Base-by-base conservation (phyloP, 345 rosid species). In the Pistacia vera region DNA sequence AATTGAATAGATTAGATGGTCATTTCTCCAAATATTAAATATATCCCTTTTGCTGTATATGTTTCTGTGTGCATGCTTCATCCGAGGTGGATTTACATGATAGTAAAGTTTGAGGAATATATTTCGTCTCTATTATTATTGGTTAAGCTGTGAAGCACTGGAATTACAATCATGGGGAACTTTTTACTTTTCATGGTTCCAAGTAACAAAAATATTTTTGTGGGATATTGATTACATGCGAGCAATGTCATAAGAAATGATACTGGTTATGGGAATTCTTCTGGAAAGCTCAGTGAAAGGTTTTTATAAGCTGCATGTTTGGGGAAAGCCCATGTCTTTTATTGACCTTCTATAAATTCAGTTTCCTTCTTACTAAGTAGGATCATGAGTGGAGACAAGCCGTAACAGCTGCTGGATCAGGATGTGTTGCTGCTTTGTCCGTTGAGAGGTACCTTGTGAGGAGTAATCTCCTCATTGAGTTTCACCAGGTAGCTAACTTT, bases 351-450 rank as follows among this genome's bases (percentile, higher is more conserved):
- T 33, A 38, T 30, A 30, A 44, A 57, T 46, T 70, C 9, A 4
- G 51, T 57, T 68, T 38, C 14, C 22, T 66, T 51, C 57, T 80
- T 51, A 56, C 73, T 78, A 35, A 38, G 66, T 76, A 92, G 99
- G 98, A 95, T 79, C 97, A 88, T 72, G 97, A 95, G 71, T 95
- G 99, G 99, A 90, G 99, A 84, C 98, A 95, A 87, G 99, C 99
- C 8, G 46, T 95, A 81, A 95, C 98, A 62, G 99, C 98, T 73
- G 95, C 97, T 81, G 97, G 99, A 74, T 90, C 99, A 44, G 98
- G 99, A 81, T 95, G 99, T 82, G 84, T 95, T 57, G 98, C 98
- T 85, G 97, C 99, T 74, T 86, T 95, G 77, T 95, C 99, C 30
- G 98, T 88, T 46, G 99, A 95, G 89, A 90, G 99, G 82, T 95